Evolutionary conservation across 768 basidiomycete genomes (phyloP).

Genomic region (Mycena belliarum): DNA sequence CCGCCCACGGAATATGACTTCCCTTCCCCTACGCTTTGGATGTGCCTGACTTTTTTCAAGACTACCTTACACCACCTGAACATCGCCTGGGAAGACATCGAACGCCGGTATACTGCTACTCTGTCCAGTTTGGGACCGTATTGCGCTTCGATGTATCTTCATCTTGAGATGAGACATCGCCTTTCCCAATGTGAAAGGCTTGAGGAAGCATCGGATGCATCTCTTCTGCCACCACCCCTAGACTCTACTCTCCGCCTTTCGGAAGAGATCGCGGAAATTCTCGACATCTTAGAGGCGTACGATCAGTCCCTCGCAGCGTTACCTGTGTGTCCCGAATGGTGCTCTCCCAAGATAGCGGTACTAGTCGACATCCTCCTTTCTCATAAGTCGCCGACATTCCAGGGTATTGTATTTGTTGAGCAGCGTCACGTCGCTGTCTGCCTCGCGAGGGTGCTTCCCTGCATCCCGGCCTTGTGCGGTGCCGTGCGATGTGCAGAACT

Average conservation of each 20-base stretch:
- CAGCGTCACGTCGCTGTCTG: constrained; percentile 79
- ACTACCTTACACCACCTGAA: constrained; percentile 32
- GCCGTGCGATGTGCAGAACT: constrained; percentile 64
- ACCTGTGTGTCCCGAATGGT: constrained; percentile 58
- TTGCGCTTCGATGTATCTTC: constrained; percentile 72
- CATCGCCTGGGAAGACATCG: constrained; percentile 61
- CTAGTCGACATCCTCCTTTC: constrained; percentile 63
- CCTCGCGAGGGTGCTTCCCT: constrained; percentile 64
- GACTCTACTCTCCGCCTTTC: constrained; percentile 18
- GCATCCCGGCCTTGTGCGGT: constrained; percentile 56
- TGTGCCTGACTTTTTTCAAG: constrained; percentile 44
- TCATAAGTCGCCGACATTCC: constrained; percentile 59
- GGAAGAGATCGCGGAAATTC: constrained; percentile 35
- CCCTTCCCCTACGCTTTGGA: constrained; percentile 57
- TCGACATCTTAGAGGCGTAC: constrained; percentile 44
- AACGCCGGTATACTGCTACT: constrained; percentile 62
- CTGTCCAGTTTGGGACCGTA: constrained; percentile 69
- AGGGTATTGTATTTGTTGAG: constrained; percentile 86
- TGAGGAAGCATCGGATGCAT: not conserved
- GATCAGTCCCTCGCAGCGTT: constrained; percentile 36
- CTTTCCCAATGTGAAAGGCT: constrained; percentile 36
- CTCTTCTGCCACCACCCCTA: not conserved
- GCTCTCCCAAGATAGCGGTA: constrained; percentile 68
- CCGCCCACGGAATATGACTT: constrained; percentile 57
- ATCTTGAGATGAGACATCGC: constrained; percentile 57